These are phyloP conservation scores for Fusarium agapanthi DNA, from an alignment of 2,329 filamentous ascomycete genomes.

Conservation along the genomic window DNA sequence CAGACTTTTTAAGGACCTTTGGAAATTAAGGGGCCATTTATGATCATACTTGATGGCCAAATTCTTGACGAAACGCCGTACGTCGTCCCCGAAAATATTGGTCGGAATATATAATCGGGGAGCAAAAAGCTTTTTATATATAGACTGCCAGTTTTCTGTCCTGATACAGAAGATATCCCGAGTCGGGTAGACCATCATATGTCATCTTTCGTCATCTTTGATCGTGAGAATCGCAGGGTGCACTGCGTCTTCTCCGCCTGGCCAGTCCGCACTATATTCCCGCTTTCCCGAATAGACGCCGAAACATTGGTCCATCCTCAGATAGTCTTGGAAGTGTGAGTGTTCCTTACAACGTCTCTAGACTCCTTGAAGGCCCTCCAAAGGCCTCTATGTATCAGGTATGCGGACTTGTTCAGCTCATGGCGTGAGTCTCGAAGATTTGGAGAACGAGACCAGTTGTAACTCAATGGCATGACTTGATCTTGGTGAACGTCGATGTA, in stretches of 20 bases:
- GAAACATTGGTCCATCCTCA: background rate
- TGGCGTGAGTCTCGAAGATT: no score
- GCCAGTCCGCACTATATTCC: background rate
- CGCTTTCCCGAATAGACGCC: rapidly evolving
- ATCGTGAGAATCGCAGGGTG: no score
- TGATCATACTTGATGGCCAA: background rate
- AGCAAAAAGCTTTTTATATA: background rate
- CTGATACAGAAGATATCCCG: constrained; percentile 2
- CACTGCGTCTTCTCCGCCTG: rapidly evolving
- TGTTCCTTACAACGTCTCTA: background rate
- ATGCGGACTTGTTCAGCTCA: background rate
- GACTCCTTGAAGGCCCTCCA: constrained; percentile 4
- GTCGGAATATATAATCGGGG: background rate
- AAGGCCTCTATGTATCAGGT: background rate
- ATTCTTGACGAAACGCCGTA: background rate
- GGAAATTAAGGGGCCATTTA: background rate
- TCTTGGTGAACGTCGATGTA: background rate
- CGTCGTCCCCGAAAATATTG: background rate
- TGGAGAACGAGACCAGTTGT: background rate
- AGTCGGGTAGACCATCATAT: background rate
- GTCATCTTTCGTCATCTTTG: no score
- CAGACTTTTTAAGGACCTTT: rapidly evolving
- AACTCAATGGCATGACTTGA: background rate
- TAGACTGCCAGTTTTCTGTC: background rate
- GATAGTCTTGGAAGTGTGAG: background rate